Evolutionary conservation across 2,329 filamentous ascomycete genomes (phyloP), one percentile per base, ranked within the genome.

Genomic region (Geosmithia flava): DNA sequence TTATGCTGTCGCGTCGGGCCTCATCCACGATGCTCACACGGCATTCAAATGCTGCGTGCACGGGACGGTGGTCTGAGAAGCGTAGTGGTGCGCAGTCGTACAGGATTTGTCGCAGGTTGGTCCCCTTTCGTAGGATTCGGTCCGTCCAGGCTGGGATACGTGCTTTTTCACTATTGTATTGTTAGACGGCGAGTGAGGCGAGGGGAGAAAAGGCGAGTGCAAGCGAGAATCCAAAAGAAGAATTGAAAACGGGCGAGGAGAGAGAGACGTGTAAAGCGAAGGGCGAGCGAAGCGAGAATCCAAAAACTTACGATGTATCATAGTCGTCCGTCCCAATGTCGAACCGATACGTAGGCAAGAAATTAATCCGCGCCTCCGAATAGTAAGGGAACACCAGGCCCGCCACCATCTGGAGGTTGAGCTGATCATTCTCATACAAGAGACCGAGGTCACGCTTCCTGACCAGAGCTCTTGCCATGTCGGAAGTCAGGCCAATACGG

Each of bases 81-180:
- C 76, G 79, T 37, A 98, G 71, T 29, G 87, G 82, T 3, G 90
- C 89, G 47, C 79, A 83, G 58, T 87, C 79, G 64, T 98, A 98
- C 30, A 85, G 76, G 11, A 85, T 71, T 61, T 97, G 93, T 42
- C 82, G 81, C 37, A 98, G 75, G 55, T 88, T 90, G 51, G 78
- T 70, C 7, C 93, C 93, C 67, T 90, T 94, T 50, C 87, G 83
- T 8, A 98, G 69, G 44, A 98, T 85, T 39, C 93, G 85, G 64
- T 98, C 93, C 51, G 90, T 96, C 93, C 93, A 98, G 1, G 93
- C 93, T 2, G 93, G 93, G 52, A 97, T 96, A 16, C 93, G 83
- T 48, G 84, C 81, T 63, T 98, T 98, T 59, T 97, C 91, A 45
- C 83, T 52, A 30, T n/a, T 48, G 16, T 10, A 15, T n/a, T n/a